phyloP scores from a whole-genome alignment of 768 basidiomycete species.

The Lactifluus volemus region DNA sequence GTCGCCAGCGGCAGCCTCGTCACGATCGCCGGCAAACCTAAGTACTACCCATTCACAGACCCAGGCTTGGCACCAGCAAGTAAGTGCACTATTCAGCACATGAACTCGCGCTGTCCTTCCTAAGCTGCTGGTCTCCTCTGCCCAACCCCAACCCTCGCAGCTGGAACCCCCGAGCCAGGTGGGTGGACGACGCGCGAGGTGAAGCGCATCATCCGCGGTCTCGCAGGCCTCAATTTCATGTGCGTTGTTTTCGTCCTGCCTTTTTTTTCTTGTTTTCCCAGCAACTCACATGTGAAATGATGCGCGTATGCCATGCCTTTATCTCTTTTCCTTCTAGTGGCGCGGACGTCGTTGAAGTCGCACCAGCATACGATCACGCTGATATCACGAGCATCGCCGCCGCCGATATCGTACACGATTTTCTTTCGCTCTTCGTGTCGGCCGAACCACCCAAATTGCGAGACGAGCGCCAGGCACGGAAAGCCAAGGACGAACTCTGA shows the following conservation, averaged over 20 bases:
- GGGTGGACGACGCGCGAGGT: slow-evolving; percentile 81
- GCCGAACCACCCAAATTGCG: slow-evolving; percentile 31
- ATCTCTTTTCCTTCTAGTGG: slow-evolving; percentile 34
- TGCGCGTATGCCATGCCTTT: neutral
- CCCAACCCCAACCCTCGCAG: slow-evolving; percentile 27
- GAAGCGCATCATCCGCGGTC: slow-evolving; percentile 71
- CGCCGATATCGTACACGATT: slow-evolving; percentile 61
- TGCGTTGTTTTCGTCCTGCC: slow-evolving; percentile 28
- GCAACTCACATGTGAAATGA: too few relatives aligned
- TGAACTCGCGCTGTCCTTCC: neutral
- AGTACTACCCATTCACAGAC: slow-evolving; percentile 33
- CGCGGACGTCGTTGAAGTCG: slow-evolving; percentile 65
- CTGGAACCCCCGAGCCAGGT: slow-evolving; percentile 78
- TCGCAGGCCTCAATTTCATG: slow-evolving; percentile 76
- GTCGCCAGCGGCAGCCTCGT: neutral
- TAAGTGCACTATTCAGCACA: neutral
- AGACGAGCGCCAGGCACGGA: slow-evolving; percentile 17
- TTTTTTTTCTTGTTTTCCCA: neutral
- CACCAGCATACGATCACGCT: slow-evolving; percentile 66
- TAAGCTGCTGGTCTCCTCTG: neutral
- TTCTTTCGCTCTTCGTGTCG: slow-evolving; percentile 50
- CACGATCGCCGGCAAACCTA: neutral
- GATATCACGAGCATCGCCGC: slow-evolving; percentile 63
- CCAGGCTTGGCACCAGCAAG: slow-evolving; percentile 66
- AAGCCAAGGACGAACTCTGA: slow-evolving; percentile 25